These are phyloP conservation scores for Cyanidiococcus yangmingshanensis DNA, from an alignment of 23 red algal genomes.

Conservation along the genomic window DNA sequence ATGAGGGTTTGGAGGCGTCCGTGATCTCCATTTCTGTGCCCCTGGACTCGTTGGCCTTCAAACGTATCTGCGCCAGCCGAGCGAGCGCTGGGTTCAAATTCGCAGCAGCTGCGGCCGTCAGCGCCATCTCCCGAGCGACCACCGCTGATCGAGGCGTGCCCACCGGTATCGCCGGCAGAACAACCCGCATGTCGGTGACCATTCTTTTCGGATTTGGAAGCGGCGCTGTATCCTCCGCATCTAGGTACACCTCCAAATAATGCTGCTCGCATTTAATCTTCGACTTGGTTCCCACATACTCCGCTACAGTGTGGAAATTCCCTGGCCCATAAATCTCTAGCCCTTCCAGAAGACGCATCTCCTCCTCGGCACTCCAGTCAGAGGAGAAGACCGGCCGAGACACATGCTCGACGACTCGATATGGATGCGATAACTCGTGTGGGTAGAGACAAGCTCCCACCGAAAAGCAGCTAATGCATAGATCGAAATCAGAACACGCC, in stretches of 20 bases:
- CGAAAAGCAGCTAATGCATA: slow-evolving; percentile 81
- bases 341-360: slow-evolving; percentile 54
- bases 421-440: slow-evolving; percentile 53
- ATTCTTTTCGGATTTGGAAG: background rate
- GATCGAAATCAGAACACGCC: slow-evolving; percentile 26
- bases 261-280: slow-evolving; percentile 19
- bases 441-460: slow-evolving; percentile 65
- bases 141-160: background rate
- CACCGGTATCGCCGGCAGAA: background rate
- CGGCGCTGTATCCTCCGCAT: slow-evolving; percentile 10
- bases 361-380: slow-evolving; percentile 71
- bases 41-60: background rate
- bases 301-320: slow-evolving; percentile 51
- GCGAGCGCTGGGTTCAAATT: background rate
- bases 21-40: background rate
- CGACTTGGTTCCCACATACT: slow-evolving; percentile 48
- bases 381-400: slow-evolving; percentile 26
- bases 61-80: background rate
- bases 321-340: slow-evolving; percentile 43
- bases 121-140: background rate
- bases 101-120: background rate
- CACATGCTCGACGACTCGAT: slow-evolving; percentile 39
- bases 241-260: slow-evolving; percentile 21
- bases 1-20: background rate
- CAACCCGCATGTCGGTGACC: background rate